A percentile compares a stretch with the other conserved stretches of the same genome.
Conservation (phyloP, 805 yeast genomes). For the Monosporozyma servazzii region DNA sequence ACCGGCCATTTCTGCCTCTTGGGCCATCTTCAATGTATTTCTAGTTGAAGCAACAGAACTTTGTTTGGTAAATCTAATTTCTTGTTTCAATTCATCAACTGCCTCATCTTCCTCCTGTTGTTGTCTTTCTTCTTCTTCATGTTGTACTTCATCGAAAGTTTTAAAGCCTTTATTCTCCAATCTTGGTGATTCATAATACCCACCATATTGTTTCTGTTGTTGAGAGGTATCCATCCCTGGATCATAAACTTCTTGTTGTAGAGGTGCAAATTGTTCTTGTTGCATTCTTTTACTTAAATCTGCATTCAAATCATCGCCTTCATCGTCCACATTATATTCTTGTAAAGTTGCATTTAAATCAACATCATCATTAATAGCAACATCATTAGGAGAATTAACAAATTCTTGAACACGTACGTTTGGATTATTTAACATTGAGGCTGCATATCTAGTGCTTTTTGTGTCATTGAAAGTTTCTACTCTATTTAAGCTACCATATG, state of each 20-base stretch:
- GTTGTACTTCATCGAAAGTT: constrained; percentile 29
- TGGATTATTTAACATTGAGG: neutral
- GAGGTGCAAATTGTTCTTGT: constrained; percentile 15
- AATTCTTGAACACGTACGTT: neutral
- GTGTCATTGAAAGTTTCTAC: constrained; percentile 2
- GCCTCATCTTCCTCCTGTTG: constrained; percentile 71
- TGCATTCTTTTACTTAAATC: constrained; percentile 10
- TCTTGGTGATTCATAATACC: constrained; percentile 37
- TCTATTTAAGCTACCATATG: neutral
- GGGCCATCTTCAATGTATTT: constrained; percentile 65
- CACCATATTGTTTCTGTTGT: constrained; percentile 59
- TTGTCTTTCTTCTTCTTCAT: constrained; percentile 31
- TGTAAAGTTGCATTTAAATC: constrained; percentile 23
- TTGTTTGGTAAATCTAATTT: constrained; percentile 74
- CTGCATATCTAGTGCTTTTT: neutral
- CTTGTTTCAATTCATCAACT: constrained; percentile 75
- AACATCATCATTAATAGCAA: constrained; percentile 25
- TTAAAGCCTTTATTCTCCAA: constrained; percentile 25
- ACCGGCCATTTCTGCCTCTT: constrained; percentile 65
- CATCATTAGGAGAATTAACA: constrained; percentile 3
- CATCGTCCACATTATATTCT: constrained; percentile 12
- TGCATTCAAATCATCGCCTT: constrained; percentile 27
- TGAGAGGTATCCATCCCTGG: constrained; percentile 39
- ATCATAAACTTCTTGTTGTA: constrained; percentile 19
- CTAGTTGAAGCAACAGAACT: constrained; percentile 80